phyloP scores from a whole-genome alignment of 192 early-diverging fungal species.

The Ambispora gerdemannii region DNA sequence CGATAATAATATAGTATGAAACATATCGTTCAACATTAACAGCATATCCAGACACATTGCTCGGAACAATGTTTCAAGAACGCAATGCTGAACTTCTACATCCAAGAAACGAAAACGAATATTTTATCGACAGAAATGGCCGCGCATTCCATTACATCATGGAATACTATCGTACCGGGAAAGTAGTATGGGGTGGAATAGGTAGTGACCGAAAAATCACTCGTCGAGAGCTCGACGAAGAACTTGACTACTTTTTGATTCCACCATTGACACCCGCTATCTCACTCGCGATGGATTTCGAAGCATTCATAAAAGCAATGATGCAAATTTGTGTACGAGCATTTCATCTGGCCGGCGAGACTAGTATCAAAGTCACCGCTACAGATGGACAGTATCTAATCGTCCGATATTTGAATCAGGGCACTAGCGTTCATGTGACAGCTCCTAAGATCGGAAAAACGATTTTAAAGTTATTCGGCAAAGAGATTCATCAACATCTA shows the following conservation, averaged over 20 bases:
- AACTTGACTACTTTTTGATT: background rate
- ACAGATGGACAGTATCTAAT: background rate
- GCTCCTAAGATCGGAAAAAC: background rate
- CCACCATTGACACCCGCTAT: background rate
- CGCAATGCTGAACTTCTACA: background rate
- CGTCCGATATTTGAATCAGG: background rate
- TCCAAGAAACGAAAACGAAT: constrained; percentile 5
- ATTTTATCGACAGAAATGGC: constrained; percentile 16
- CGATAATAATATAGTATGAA: background rate
- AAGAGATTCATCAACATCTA: constrained; percentile 7
- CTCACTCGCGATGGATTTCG: background rate
- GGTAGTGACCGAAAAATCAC: background rate
- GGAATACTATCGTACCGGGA: constrained; percentile 13
- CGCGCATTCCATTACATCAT: constrained; percentile 9
- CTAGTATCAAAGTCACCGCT: background rate
- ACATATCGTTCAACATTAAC: background rate
- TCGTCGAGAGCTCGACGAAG: background rate
- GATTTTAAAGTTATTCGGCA: background rate
- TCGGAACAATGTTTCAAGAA: constrained; percentile 4
- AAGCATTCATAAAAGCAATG: background rate
- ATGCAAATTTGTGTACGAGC: background rate
- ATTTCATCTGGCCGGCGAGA: background rate
- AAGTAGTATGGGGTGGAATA: constrained; percentile 1
- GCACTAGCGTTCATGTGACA: background rate
- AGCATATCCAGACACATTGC: constrained; percentile 4